Percentiles rank a stretch among this genome's conserved stretches.
These are phyloP conservation scores for Silene conica DNA, from an alignment of 148 eudicot species.

Conservation along the genomic window DNA sequence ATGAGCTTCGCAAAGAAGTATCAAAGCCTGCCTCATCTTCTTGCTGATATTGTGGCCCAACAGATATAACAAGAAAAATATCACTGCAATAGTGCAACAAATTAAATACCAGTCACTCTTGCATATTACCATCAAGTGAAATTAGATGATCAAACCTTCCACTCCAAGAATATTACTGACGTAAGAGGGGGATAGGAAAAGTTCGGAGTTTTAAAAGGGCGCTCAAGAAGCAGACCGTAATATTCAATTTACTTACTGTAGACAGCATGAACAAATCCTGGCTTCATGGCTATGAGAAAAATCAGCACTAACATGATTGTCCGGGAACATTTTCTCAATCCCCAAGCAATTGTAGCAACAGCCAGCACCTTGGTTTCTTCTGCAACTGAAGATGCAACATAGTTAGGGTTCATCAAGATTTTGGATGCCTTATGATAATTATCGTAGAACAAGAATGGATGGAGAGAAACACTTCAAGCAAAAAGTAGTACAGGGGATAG, in stretches of 20 bases:
- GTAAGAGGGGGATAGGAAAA: neutral
- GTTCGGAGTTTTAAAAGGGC: constrained; percentile 7
- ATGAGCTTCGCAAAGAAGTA: constrained; percentile 95
- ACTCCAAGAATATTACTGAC: neutral
- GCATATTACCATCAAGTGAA: neutral
- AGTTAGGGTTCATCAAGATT: neutral
- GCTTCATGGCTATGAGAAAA: constrained; percentile 91
- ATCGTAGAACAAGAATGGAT: constrained; percentile 3
- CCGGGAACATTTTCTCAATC: constrained; percentile 87
- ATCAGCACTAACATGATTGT: constrained; percentile 80
- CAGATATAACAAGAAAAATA: constrained; percentile 86
- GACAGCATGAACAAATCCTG: constrained; percentile 84
- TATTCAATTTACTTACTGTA: constrained; percentile 53
- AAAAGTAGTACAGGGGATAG: neutral
- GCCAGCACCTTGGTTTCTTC: constrained; percentile 88
- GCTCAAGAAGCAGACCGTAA: constrained; percentile 8
- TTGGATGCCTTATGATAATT: neutral
- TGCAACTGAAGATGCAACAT: constrained; percentile 48
- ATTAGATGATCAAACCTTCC: neutral
- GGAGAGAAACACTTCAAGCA: neutral
- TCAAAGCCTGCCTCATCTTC: constrained; percentile 61
- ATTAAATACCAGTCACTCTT: constrained; percentile 19
- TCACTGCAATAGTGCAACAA: constrained; percentile 57
- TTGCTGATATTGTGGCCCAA: constrained; percentile 71
- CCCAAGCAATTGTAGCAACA: constrained; percentile 99